A percentile compares a stretch with the other conserved stretches of the same genome.
These are phyloP conservation scores for Spathaspora girioi DNA, from an alignment of 805 yeast species.

Conservation along the genomic window DNA sequence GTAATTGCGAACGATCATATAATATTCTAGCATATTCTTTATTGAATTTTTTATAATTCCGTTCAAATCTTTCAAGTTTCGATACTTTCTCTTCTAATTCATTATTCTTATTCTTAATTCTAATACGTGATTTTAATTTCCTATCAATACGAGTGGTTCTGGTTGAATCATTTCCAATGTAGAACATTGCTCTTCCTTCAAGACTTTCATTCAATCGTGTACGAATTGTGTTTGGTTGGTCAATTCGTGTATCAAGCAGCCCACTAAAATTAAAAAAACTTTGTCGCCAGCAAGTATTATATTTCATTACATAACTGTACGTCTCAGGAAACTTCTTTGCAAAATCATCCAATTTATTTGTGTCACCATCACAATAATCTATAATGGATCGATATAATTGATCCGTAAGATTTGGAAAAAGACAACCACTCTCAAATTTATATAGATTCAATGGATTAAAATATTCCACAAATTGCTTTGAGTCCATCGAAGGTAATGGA, in stretches of 20 bases:
- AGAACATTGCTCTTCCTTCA: not conserved
- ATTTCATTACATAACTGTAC: not conserved
- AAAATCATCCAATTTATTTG: not conserved
- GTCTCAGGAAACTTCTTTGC: not conserved
- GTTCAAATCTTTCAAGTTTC: not conserved
- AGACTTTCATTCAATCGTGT: no score
- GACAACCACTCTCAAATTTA: not conserved
- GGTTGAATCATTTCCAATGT: not conserved
- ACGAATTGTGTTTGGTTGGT: no score
- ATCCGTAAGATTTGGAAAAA: no score
- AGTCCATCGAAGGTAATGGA: conserved; percentile 1
- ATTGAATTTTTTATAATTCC: not conserved
- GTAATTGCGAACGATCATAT: not conserved
- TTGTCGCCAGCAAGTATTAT: not conserved
- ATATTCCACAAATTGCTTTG: conserved; percentile 3
- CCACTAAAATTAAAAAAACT: no score
- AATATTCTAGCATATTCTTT: not conserved
- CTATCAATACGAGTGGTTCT: not conserved
- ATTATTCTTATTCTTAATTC: no score
- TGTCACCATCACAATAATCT: not conserved
- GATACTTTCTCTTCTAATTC: no score
- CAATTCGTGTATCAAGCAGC: not conserved
- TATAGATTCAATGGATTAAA: conserved; percentile 3
- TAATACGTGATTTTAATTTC: no score
- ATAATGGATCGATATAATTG: not conserved